phyloP scores from a whole-genome alignment of 148 eudicot species.

The Spergularia marina region DNA sequence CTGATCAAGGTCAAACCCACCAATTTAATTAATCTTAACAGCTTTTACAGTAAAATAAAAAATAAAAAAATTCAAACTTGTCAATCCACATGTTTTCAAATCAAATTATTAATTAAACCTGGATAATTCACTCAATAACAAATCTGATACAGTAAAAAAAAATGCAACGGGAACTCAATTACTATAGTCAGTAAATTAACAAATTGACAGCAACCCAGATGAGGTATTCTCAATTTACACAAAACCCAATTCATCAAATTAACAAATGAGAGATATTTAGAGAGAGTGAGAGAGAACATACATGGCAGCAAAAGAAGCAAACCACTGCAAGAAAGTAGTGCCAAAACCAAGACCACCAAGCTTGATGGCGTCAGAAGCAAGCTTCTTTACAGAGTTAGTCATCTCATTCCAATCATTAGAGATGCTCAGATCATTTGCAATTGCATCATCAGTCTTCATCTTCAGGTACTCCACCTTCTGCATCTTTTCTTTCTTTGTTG shows the following conservation, averaged over 20 bases:
- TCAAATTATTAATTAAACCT: too few species aligned
- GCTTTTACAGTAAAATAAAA: neutral
- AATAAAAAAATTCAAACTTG: too few species aligned
- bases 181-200: neutral
- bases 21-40: neutral
- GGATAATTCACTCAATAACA: too few species aligned
- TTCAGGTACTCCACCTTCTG: constrained; percentile 30
- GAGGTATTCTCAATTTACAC: neutral
- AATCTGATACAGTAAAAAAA: too few species aligned
- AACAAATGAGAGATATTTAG: neutral
- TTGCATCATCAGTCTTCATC: constrained; percentile 48
- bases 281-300: constrained; percentile 22
- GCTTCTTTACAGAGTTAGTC: constrained; percentile 37
- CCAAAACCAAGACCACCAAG: constrained; percentile 51
- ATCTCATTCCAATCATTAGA: constrained; percentile 49
- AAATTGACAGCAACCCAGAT: neutral
- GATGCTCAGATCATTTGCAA: constrained; percentile 26
- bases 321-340: constrained; percentile 58
- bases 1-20: neutral
- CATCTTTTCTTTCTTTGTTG: constrained; percentile 25
- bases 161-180: neutral
- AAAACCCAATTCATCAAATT: constrained; percentile 8
- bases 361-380: constrained; percentile 51
- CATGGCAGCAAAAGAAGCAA: constrained; percentile 68
- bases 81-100: too few species aligned